phyloP scores from a whole-genome alignment of 2,329 filamentous ascomycete species.

The Microdochium trichocladiopsis region DNA sequence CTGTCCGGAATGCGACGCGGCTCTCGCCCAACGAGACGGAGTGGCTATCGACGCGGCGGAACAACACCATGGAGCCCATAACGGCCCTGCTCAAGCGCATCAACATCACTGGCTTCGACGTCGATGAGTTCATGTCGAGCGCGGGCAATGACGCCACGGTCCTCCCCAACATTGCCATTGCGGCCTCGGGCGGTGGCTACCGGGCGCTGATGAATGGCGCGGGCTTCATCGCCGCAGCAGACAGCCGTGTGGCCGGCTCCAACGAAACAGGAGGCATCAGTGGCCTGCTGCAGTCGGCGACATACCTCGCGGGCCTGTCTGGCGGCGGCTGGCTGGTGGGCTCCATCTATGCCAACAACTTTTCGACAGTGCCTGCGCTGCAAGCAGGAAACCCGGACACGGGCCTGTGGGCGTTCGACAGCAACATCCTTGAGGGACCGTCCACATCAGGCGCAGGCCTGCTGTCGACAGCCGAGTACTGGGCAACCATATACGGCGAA shows the following conservation, averaged over 20 bases:
- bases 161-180: conserved; percentile 49
- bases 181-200: conserved; percentile 66
- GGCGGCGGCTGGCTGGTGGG: conserved; percentile 73
- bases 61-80: neutral
- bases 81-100: neutral
- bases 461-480: conserved; percentile 44
- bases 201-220: conserved; percentile 65
- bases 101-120: conserved; percentile 37
- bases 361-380: conserved; percentile 48
- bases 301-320: conserved; percentile 67
- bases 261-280: conserved; percentile 56
- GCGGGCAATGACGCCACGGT: conserved; percentile 57
- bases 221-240: conserved; percentile 62
- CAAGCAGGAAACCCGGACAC: conserved; percentile 19
- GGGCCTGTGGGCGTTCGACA: conserved; percentile 26
- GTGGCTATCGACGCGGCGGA: neutral
- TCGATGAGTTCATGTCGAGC: conserved; percentile 61
- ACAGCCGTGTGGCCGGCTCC: conserved; percentile 53
- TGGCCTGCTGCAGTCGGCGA: conserved; percentile 60
- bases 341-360: conserved; percentile 70
- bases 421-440: conserved; percentile 26
- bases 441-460: conserved; percentile 16
- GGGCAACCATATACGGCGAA: conserved; percentile 45
- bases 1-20: neutral
- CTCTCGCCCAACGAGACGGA: neutral